A percentile compares a stretch with the other conserved stretches of the same genome.
phyloP scores from a whole-genome alignment of 2,329 filamentous ascomycete species.

The Nannizzia gypsea region DNA sequence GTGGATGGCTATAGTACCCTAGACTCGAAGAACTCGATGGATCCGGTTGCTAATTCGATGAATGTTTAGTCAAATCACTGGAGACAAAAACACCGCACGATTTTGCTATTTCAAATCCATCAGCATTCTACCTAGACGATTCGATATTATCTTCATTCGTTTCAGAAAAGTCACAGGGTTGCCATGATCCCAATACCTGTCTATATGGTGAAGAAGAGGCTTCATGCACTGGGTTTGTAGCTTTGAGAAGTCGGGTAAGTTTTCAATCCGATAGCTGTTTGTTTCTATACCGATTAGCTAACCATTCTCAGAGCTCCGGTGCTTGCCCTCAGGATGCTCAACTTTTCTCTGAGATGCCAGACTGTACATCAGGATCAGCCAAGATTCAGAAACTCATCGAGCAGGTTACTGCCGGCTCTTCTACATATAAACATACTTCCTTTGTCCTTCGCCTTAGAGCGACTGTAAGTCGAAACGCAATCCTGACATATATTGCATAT shows the following conservation, averaged over 20 bases:
- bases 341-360: neutral
- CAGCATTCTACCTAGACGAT: neutral
- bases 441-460: neutral
- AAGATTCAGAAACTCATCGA: neutral
- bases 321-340: neutral
- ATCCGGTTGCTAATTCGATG: neutral
- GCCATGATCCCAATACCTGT: neutral
- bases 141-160: conserved; percentile 1
- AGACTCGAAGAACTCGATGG: neutral
- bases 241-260: neutral
- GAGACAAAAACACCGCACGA: neutral
- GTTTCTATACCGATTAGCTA: neutral
- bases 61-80: neutral
- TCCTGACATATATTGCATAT: neutral
- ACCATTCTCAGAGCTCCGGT: neutral
- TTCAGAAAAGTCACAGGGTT: neutral
- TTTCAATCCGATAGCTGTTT: neutral
- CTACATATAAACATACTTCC: neutral
- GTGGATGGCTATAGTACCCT: neutral
- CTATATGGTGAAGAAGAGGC: neutral
- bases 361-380: neutral
- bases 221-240: neutral
- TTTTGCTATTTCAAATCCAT: neutral
- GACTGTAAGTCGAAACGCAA: neutral
- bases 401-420: neutral